Evolutionary conservation across 768 basidiomycete species (phyloP), one percentile per base, ranked within the genome.

Genomic region (Naganishia vaughanmartiniae): DNA sequence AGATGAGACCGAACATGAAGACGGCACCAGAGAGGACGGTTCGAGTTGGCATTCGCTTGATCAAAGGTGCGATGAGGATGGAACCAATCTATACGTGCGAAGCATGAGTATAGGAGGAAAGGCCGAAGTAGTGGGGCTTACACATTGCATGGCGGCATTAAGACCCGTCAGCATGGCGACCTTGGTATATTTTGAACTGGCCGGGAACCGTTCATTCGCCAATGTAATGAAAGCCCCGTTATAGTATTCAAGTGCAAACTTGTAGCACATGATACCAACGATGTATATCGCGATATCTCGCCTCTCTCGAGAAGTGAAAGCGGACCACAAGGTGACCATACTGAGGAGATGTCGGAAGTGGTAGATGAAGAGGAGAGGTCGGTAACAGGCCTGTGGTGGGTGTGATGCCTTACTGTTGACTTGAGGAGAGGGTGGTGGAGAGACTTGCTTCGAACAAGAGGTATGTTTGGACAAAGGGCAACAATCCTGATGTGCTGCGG

Each of bases 1-100:
- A 65, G 70, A 79, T 76, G 36, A 76, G 39, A n/a, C 72, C 75
- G 65, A 79, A 79, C 24, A 63, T 54, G 42, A 79, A 11, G 54
- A 77, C 73, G 65, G 77, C 78, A 17, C 34, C 53, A 1, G 76
- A 51, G n/a, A 79, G 74, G 24, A 79, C 77, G 42, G 74, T 68
- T 26, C 77, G 67, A 5, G 78, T 79, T 1, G 75, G 75, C 65
- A 73, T 74, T 31, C 51, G 55, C 65, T 76, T 76, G 70, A 79
- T 73, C 19, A 78, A 74, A 1, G 78, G 78, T 34, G 78, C 78
- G 71, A 79, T 76, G 26, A 75, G 67, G 51, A 79, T 76, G 4
- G 74, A 73, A 21, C 74, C 73, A 30, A 73, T 54, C 66, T 67
- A 53, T 46, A 39, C 42, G 21, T 39, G 39, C 33, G 3, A 65